These are phyloP conservation scores for Alloteropsis semialata DNA, from an alignment of 176 grass and related monocot genomes.

Conservation along the genomic window DNA sequence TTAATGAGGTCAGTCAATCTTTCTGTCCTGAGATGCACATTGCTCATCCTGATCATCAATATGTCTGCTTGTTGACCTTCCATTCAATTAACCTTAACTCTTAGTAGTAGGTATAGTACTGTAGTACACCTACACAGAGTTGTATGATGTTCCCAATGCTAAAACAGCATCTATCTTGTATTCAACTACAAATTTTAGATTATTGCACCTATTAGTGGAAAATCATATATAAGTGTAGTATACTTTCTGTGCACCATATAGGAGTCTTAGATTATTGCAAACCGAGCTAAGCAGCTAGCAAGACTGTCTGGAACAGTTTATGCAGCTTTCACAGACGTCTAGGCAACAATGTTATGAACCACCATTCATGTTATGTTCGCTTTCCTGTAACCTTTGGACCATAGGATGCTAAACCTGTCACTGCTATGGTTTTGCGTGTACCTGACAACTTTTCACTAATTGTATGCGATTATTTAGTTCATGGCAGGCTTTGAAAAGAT, in stretches of 20 bases:
- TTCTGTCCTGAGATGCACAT: not conserved
- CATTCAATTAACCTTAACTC: not conserved
- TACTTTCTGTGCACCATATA: not conserved
- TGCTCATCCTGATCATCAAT: not conserved
- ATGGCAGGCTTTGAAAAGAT: conserved; percentile 73
- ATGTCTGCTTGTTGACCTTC: not conserved
- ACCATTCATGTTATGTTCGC: not conserved
- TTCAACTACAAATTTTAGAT: not conserved
- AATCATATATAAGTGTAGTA: not conserved
- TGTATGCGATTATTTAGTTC: conserved; percentile 55
- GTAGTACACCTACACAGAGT: not conserved
- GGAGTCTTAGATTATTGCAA: not conserved
- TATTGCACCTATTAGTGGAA: not conserved
- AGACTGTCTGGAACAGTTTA: not conserved
- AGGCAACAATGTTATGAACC: not conserved
- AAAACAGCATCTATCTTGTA: not conserved
- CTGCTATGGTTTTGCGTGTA: not conserved
- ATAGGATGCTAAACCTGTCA: not conserved
- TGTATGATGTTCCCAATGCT: not conserved
- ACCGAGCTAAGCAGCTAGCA: not conserved
- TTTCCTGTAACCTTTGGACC: not conserved
- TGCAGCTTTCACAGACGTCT: not conserved
- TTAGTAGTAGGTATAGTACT: not conserved
- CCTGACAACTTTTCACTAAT: conserved; percentile 29
- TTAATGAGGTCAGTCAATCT: conserved; percentile 70